phyloP scores from a whole-genome alignment of 306 rosid species.

The Gleditsia sinensis region DNA sequence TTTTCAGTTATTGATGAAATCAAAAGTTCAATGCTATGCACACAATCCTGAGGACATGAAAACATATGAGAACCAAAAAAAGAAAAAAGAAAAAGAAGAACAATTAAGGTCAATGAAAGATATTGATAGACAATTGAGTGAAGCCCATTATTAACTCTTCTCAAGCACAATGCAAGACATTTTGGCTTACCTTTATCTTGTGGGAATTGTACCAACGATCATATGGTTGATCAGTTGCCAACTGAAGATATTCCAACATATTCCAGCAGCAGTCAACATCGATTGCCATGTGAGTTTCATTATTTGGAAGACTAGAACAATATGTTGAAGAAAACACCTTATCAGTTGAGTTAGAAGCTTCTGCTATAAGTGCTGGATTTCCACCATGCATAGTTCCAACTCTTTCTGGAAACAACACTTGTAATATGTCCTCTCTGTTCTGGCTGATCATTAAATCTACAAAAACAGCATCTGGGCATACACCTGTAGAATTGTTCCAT shows the following conservation, averaged over 20 bases:
- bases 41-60: background rate
- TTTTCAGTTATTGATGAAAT: background rate
- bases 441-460: background rate
- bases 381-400: background rate
- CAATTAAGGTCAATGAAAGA: background rate
- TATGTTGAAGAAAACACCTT: background rate
- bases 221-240: background rate
- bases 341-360: background rate
- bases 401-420: background rate
- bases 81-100: background rate
- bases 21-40: conserved; percentile 15
- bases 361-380: background rate
- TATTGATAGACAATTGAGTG: background rate
- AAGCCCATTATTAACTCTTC: background rate
- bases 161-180: background rate
- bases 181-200: background rate
- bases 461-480: background rate
- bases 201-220: background rate
- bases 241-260: background rate
- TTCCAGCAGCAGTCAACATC: background rate
- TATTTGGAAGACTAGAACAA: background rate
- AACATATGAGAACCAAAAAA: background rate
- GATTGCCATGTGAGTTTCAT: background rate
- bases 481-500: background rate
- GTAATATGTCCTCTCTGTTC: background rate